These are phyloP conservation scores for Aphanomyces astaci DNA, from an alignment of 352 stramenopile species.

Conservation along the genomic window DNA sequence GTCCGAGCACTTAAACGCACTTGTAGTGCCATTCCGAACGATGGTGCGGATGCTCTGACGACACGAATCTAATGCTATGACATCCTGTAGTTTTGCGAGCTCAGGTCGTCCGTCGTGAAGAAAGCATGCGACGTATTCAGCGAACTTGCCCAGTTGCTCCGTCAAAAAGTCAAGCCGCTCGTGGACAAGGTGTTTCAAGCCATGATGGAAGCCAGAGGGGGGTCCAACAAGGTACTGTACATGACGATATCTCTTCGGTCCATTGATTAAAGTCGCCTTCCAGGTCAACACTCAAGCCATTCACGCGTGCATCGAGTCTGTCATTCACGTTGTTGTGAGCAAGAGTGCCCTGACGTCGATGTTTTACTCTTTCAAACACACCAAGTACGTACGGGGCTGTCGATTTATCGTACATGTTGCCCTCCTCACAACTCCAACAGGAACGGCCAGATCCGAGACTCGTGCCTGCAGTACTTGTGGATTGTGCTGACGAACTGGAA, in stretches of 20 bases:
- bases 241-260: not conserved
- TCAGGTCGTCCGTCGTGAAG: slow-evolving; percentile 1
- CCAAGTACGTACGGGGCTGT: not conserved
- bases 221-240: not conserved
- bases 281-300: slow-evolving; percentile 10
- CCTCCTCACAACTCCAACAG: too few species aligned
- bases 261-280: not conserved
- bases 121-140: slow-evolving; percentile 2
- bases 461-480: not conserved
- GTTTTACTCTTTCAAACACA: slow-evolving; percentile 5
- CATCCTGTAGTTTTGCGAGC: slow-evolving; percentile 4
- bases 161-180: not conserved
- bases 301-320: not conserved
- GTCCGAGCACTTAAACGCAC: not conserved
- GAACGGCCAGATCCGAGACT: slow-evolving; percentile 13
- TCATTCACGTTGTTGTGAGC: not conserved
- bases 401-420: not conserved
- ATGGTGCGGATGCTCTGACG: not conserved
- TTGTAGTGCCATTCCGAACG: not conserved
- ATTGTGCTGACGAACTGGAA: not conserved
- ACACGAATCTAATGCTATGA: not conserved
- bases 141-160: not conserved
- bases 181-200: not conserved
- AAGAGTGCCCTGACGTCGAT: slow-evolving; percentile 4
- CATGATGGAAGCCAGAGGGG: not conserved